Conservation (phyloP, 1,284 basidiomycete genomes). For the Cerioporus squamosus region DNA sequence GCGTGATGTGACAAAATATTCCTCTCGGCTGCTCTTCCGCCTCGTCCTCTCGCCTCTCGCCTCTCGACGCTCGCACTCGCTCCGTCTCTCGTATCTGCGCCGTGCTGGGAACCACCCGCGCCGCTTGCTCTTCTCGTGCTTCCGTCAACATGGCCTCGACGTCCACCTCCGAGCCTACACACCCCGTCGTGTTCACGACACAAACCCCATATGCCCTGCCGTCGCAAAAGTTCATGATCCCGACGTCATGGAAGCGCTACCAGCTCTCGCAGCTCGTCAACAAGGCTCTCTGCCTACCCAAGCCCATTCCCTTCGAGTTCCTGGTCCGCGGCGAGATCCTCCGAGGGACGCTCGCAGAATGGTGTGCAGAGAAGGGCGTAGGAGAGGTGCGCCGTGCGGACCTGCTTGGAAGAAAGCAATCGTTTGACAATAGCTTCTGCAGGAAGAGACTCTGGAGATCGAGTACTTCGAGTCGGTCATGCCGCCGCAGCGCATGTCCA, state of each 20-base stretch:
- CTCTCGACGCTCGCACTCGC: no score
- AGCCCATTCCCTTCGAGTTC: conserved; percentile 94
- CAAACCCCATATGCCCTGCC: conserved; percentile 84
- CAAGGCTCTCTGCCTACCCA: conserved; percentile 81
- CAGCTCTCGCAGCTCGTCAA: conserved; percentile 99
- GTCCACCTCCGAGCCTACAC: conserved; percentile 36
- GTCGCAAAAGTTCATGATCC: conserved; percentile 93
- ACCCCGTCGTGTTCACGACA: conserved; percentile 83
- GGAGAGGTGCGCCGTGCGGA: conserved; percentile 56
- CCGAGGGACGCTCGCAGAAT: conserved; percentile 75
- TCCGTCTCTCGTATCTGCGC: no score
- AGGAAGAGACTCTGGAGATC: conserved; percentile 91
- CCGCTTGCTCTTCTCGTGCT: no score
- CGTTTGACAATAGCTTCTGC: not conserved
- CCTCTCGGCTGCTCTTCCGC: no score
- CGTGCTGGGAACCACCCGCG: no score
- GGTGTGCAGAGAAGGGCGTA: conserved; percentile 74
- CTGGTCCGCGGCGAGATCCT: conserved; percentile 85
- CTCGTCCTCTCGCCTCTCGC: no score
- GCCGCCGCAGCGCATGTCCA: conserved; percentile 84
- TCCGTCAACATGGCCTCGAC: conserved; percentile 29
- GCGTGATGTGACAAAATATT: no score
- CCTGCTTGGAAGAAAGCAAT: no score
- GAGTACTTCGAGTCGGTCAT: conserved; percentile 95
- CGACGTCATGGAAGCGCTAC: conserved; percentile 88